These are phyloP conservation scores for Acorus gramineus DNA, from an alignment of 106 monocot genomes.

Conservation along the genomic window DNA sequence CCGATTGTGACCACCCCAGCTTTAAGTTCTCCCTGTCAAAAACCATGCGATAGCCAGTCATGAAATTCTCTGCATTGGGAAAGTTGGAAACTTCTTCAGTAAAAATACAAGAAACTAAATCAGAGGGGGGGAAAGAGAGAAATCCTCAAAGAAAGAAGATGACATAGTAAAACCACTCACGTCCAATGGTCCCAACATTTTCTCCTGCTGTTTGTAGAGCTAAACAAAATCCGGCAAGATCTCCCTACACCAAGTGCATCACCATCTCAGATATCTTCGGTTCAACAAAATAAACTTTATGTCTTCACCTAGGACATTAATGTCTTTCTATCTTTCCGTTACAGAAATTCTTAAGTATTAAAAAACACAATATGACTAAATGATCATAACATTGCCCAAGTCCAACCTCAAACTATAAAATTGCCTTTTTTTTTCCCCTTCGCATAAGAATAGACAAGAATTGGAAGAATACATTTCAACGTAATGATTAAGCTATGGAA, in stretches of 20 bases:
- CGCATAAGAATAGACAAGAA: no score
- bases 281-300: no score
- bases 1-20: constrained; percentile 82
- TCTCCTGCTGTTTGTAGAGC: constrained; percentile 66
- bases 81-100: not conserved
- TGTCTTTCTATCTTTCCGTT: no score
- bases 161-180: constrained; percentile 35
- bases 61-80: constrained; percentile 66
- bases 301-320: no score
- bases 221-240: constrained; percentile 64
- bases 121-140: not conserved
- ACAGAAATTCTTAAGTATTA: no score
- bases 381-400: no score
- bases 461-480: no score
- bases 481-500: not conserved
- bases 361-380: no score
- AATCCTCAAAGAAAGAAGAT: not conserved
- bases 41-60: constrained; percentile 76
- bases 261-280: not conserved
- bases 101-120: not conserved
- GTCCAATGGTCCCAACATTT: constrained; percentile 62
- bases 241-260: constrained; percentile 30
- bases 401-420: no score
- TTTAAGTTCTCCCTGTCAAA: constrained; percentile 86
- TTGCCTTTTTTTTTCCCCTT: no score